Conservation (phyloP, 805 yeast genomes). For the Hanseniaspora singularis region DNA sequence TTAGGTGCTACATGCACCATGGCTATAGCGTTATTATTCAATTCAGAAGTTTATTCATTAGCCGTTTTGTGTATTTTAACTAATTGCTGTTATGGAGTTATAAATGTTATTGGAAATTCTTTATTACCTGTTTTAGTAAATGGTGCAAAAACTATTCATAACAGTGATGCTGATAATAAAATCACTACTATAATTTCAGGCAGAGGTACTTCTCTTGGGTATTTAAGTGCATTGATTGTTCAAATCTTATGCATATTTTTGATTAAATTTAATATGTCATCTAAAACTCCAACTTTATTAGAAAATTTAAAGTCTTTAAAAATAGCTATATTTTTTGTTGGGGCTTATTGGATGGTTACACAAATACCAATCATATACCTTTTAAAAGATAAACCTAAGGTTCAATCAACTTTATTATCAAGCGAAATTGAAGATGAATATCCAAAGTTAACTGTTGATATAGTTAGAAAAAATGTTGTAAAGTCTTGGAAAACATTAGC, state of each 20-base stretch:
- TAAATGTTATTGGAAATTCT: slow-evolving; percentile 69
- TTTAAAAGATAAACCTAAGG: slow-evolving; percentile 25
- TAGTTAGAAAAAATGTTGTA: slow-evolving; percentile 29
- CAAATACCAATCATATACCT: slow-evolving; percentile 47
- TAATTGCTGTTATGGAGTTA: slow-evolving; percentile 64
- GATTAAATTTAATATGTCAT: slow-evolving; percentile 22
- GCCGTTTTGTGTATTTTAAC: slow-evolving; percentile 48
- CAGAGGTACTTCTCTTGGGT: slow-evolving; percentile 59
- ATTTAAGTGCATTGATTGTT: slow-evolving; percentile 53
- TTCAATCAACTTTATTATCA: slow-evolving; percentile 4
- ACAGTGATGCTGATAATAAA: slow-evolving; percentile 25
- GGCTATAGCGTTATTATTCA: slow-evolving; percentile 29
- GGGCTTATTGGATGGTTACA: slow-evolving; percentile 67
- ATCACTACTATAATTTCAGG: slow-evolving; percentile 49
- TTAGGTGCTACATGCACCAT: slow-evolving; percentile 48
- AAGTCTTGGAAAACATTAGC: slow-evolving; percentile 55
- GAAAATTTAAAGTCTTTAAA: slow-evolving; percentile 30
- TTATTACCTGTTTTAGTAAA: slow-evolving; percentile 50
- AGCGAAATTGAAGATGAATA: neutral
- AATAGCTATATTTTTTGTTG: slow-evolving; percentile 50
- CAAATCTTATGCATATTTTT: slow-evolving; percentile 48
- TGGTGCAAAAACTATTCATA: slow-evolving; percentile 24
- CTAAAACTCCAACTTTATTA: slow-evolving; percentile 19
- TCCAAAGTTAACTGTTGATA: slow-evolving; percentile 2
- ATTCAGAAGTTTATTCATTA: slow-evolving; percentile 26